These are phyloP conservation scores for Aaosphaeria arxii DNA, from an alignment of 2,329 filamentous ascomycete genomes.

Conservation along the genomic window DNA sequence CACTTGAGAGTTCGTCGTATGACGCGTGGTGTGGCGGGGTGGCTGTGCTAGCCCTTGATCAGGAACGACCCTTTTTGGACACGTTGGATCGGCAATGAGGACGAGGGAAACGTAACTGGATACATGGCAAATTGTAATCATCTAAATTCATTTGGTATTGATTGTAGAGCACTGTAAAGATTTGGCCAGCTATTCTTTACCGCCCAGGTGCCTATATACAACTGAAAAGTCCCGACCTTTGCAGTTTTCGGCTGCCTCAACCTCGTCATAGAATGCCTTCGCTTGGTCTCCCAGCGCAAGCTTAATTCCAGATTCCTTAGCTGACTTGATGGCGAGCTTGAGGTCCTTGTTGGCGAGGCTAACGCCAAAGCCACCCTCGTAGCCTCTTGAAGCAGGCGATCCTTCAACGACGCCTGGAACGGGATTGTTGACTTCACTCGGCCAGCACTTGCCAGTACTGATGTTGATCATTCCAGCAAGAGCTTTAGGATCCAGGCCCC, in stretches of 20 bases:
- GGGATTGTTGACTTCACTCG: conserved; percentile 92
- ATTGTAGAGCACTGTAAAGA: too few species aligned
- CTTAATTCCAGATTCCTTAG: conserved; percentile 42
- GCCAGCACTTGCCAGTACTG: conserved; percentile 94
- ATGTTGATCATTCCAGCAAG: conserved; percentile 87
- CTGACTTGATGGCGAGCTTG: conserved; percentile 47
- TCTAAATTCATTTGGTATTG: too few species aligned
- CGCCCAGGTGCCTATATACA: conserved; percentile 49
- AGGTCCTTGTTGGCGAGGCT: conserved; percentile 50
- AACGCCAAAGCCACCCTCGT: conserved; percentile 51
- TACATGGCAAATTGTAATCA: too few species aligned
- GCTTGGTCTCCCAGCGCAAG: conserved; percentile 46
- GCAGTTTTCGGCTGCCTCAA: conserved; percentile 41
- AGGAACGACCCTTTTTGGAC: not conserved
- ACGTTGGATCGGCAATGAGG: not conserved
- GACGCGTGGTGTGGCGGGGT: conserved; percentile 2
- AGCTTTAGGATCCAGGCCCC: conserved; percentile 62
- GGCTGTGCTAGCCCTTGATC: not conserved
- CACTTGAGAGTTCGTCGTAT: conserved; percentile 1
- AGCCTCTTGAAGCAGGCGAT: conserved; percentile 74
- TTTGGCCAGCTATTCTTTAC: conserved; percentile 39
- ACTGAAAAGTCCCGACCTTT: conserved; percentile 52
- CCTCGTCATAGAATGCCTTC: conserved; percentile 45
- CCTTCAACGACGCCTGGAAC: conserved; percentile 78
- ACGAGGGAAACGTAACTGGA: too few species aligned